These are phyloP conservation scores for Aspergillus saccharolyticus DNA, from an alignment of 495 filamentous ascomycete species.

Conservation along the genomic window DNA sequence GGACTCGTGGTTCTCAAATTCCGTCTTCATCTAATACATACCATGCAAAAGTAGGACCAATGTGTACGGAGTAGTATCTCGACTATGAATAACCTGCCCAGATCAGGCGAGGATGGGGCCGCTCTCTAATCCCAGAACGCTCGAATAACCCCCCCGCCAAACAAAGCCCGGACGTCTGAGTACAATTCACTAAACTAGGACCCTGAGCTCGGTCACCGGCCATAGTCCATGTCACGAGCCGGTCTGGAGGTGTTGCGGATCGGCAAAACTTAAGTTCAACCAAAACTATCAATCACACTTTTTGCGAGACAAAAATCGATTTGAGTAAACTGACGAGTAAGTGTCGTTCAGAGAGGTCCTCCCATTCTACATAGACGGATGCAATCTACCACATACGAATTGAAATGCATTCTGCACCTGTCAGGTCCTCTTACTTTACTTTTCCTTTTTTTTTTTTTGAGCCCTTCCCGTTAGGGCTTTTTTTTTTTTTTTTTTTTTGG, in stretches of 20 bases:
- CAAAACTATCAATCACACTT: too few relatives aligned
- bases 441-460: background rate
- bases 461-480: background rate
- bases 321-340: too few relatives aligned
- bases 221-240: constrained; percentile 18
- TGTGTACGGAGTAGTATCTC: background rate
- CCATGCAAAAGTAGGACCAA: too few relatives aligned
- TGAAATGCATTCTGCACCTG: background rate
- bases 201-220: background rate
- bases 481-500: background rate
- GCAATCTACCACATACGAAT: background rate
- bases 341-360: background rate
- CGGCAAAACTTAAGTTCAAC: constrained; percentile 23
- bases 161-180: too few relatives aligned
- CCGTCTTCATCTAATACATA: too few relatives aligned
- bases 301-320: too few relatives aligned
- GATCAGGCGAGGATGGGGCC: constrained; percentile 12
- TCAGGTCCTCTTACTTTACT: background rate
- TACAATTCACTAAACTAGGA: too few relatives aligned
- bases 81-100: background rate
- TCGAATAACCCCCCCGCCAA: too few relatives aligned
- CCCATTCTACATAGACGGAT: background rate
- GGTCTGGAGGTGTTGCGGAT: constrained; percentile 20
- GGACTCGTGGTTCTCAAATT: too few relatives aligned
- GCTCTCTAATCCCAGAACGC: background rate